Percentiles rank a stretch among this genome's conserved stretches.
Evolutionary conservation across 2,329 filamentous ascomycete genomes (phyloP).

Genomic region (Daldinia sp.): DNA sequence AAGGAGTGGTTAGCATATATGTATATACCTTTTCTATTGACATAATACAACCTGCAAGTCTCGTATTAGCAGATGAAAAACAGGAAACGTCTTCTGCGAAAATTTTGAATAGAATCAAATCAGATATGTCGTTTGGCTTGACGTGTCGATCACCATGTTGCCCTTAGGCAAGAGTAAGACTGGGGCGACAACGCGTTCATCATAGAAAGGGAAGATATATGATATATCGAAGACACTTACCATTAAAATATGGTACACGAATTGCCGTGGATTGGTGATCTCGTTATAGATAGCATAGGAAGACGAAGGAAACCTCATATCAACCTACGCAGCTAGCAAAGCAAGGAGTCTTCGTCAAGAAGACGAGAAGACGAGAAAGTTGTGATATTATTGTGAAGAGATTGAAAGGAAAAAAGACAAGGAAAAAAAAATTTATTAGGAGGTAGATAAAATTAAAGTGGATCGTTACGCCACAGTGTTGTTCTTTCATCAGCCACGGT

Average conservation of each 20-base stretch:
- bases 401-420: constrained; percentile 4
- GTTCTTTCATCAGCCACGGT: constrained; percentile 27
- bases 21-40: constrained; percentile 18
- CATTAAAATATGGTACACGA: constrained; percentile 19
- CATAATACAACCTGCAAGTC: constrained; percentile 11
- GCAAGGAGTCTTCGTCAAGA: neutral
- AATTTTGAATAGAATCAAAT: constrained; percentile 44
- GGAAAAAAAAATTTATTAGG: constrained; percentile 11
- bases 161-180: constrained; percentile 60
- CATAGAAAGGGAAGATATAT: constrained; percentile 53
- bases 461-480: constrained; percentile 20
- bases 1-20: constrained; percentile 19
- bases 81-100: constrained; percentile 4
- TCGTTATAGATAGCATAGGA: neutral
- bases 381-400: neutral
- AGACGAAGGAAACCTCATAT: neutral
- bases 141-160: constrained; percentile 68
- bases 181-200: constrained; percentile 71
- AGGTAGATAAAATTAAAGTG: constrained; percentile 12
- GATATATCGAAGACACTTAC: constrained; percentile 39
- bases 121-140: constrained; percentile 64
- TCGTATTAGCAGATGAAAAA: constrained; percentile 41
- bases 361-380: neutral
- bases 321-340: neutral
- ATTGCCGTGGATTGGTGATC: neutral